A percentile compares a stretch with the other conserved stretches of the same genome.
These are phyloP conservation scores for Nemophila menziesii DNA, from an alignment of 257 asterid genomes.

Conservation along the genomic window DNA sequence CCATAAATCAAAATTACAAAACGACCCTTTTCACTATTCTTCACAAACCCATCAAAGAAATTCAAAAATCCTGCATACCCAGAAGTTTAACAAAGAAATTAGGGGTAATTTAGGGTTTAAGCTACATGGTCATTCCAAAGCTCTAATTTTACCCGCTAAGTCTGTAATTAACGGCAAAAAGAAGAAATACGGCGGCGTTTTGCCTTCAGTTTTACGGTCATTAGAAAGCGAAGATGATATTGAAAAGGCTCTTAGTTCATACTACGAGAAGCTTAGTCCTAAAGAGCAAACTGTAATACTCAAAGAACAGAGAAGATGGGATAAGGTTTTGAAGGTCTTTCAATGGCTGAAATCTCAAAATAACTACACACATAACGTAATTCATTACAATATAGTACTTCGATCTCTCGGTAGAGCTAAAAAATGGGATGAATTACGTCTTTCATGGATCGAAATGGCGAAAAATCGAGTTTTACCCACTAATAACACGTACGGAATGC, in stretches of 20 bases:
- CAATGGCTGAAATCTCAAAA: constrained; percentile 74
- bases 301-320: constrained; percentile 79
- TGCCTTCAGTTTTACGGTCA: constrained; percentile 53
- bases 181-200: constrained; percentile 50
- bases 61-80: constrained; percentile 18
- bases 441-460: constrained; percentile 94
- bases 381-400: constrained; percentile 85
- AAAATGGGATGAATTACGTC: constrained; percentile 92
- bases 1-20: constrained; percentile 1
- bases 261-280: constrained; percentile 57
- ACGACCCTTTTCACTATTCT: constrained; percentile 1
- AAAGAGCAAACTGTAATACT: constrained; percentile 83
- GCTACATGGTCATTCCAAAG: constrained; percentile 35
- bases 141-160: constrained; percentile 25
- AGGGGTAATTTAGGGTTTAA: constrained; percentile 43
- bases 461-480: constrained; percentile 52
- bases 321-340: constrained; percentile 61
- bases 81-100: constrained; percentile 17
- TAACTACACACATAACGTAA: constrained; percentile 70
- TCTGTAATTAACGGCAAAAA: constrained; percentile 30
- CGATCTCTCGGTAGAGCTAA: constrained; percentile 68
- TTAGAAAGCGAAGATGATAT: constrained; percentile 51
- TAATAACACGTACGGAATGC: constrained; percentile 82
- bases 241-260: constrained; percentile 41
- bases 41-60: constrained; percentile 10